Evolutionary conservation across 2,329 filamentous ascomycete genomes (phyloP), one percentile per base, ranked within the genome.

Genomic region (Cladosporium sp.): DNA sequence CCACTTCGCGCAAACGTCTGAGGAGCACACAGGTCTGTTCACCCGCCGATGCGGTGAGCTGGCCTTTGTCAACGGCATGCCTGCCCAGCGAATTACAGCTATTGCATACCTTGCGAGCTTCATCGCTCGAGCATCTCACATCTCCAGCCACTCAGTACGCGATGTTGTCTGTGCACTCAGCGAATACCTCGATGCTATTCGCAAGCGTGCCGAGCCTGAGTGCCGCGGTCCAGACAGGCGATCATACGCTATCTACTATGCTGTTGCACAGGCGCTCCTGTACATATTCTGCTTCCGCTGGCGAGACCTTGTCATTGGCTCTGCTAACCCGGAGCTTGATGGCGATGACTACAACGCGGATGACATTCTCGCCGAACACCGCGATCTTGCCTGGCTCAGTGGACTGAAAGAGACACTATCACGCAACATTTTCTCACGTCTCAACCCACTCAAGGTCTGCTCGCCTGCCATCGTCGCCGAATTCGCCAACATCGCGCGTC

Each of bases 241-340:
- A 68, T 89, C 90, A 56, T 97, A 94, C 75, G 88, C 89, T 57
- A 87, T 90, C 16, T 97, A 96, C 79, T 97, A 97, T 77, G 89
- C 91, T 21, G 88, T 93, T 57, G 88, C 91, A n/a, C 93, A 97
- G 77, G 93, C 93, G 1, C 83, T 96, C 2, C 85, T 97, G 26
- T 97, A 97, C 80, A 94, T 96, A 66, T 97, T 96, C 79, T 99
- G 95, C 82, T 99, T 99, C 83, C 89, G 95, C 64, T 99, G 95
- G 95, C 90, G 92, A 67, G 94, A 98, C 74, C 83, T 99, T 56
- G 90, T 92, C 64, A 82, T 86, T 23, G 84, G 77, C 13, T 69
- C 86, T 1, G 85, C 85, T 3, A 82, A 58, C 11, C 68, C 70
- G 3, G 69, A 73, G 25, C 63, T 67, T 1, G 71, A 72, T 57